Evolutionary conservation across 2,329 filamentous ascomycete genomes (phyloP), one percentile per base, ranked within the genome.

Genomic region (Ophiocordyceps robertsii): DNA sequence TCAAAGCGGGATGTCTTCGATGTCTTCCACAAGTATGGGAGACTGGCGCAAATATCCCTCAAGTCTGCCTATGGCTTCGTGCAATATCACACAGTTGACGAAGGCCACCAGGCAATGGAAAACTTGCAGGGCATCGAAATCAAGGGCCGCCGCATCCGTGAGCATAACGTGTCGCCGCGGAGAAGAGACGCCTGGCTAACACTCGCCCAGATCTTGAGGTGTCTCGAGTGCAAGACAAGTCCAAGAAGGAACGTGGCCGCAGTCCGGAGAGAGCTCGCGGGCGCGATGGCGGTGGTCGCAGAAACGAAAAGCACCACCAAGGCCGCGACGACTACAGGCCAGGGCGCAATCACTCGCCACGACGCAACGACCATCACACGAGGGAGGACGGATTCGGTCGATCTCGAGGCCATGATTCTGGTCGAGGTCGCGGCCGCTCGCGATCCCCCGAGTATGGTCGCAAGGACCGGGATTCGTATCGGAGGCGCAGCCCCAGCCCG

Each of bases 31-130:
- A 75, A 73, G 44, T 89, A 87, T 57, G 92, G 92, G 42, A 82
- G 81, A 47, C 69, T 98, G 38, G 90, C 89, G 2, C 92, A 98
- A 59, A 92, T 96, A 46, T 94, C 88, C 1, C 86, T 96, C 53
- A 96, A 96, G 62, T 88, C 92, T 50, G 89, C 89, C 2, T 96
- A 95, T 62, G 92, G 92, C 2, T 98, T 96, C 57, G 88, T 96
- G 31, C 92, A 96, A 58, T 98, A 93, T 51, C 73, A 95, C 50
- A 81, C 86, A 29, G 67, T 80, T 4, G 70, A 74, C 3, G 82
- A 90, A 55, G 94, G 88, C 49, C 70, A 75, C 44, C 70, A 72
- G 38, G 90, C 90, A 5, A 73, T 96, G 52, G 71, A 83, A 31
- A 72, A 73, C 31, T 79, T 95, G 47, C 86, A 96, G 61, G 87